Evolutionary conservation across 352 stramenopile genomes (phyloP).

Genomic region (Phytophthora tubulina): DNA sequence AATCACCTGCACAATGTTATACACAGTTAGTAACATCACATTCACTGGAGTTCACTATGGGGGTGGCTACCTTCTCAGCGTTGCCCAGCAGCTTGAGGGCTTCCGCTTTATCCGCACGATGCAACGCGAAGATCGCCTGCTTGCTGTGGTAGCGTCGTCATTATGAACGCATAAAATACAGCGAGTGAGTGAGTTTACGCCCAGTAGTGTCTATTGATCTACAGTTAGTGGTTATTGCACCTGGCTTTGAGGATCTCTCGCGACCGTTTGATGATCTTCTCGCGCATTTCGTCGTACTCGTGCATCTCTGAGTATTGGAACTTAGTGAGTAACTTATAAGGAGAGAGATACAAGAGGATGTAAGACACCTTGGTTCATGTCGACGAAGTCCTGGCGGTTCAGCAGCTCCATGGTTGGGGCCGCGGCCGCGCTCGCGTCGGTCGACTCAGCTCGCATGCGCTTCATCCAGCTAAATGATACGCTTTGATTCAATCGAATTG

Average conservation of each 20-base stretch:
- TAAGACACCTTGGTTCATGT: conserved; percentile 58
- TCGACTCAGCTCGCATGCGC: conserved; percentile 27
- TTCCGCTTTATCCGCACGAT: conserved; percentile 81
- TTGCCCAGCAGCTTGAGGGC: conserved; percentile 64
- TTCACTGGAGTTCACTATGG: background rate
- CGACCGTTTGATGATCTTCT: conserved; percentile 96
- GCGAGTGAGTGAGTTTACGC: conserved; percentile 9
- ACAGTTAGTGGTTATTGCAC: conserved; percentile 31
- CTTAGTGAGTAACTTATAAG: background rate
- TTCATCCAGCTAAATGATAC: conserved; percentile 15
- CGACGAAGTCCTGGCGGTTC: conserved; percentile 57
- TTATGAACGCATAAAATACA: background rate
- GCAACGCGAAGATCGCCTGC: conserved; percentile 94
- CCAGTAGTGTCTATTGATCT: background rate
- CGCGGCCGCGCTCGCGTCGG: conserved; percentile 6
- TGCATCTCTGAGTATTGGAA: conserved; percentile 77
- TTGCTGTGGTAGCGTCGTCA: conserved; percentile 73
- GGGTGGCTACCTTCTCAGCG: conserved; percentile 54
- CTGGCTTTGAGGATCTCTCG: conserved; percentile 95
- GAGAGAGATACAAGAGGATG: background rate
- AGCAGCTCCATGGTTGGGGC: conserved; percentile 30
- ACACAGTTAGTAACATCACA: background rate
- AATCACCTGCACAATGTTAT: conserved; percentile 58
- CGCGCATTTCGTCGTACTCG: conserved; percentile 91
- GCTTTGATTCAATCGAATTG: background rate